These are phyloP conservation scores for Ochetophila trinervis DNA, from an alignment of 306 rosid genomes.

Conservation along the genomic window DNA sequence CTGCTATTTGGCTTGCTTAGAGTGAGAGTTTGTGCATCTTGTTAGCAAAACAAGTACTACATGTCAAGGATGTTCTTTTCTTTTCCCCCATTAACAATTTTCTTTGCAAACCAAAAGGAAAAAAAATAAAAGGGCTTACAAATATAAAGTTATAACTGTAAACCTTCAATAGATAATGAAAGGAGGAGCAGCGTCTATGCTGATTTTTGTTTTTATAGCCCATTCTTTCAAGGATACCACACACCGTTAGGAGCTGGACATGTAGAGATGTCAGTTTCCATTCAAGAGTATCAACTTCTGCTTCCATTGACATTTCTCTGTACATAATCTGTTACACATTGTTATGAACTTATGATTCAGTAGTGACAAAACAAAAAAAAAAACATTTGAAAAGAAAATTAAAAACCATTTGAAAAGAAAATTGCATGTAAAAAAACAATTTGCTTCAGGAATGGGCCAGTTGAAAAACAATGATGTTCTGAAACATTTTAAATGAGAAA, in stretches of 20 bases:
- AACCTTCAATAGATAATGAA: constrained; percentile 78
- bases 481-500: not conserved
- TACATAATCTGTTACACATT: too few species aligned
- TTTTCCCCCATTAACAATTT: not conserved
- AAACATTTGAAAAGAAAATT: too few species aligned
- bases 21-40: not conserved
- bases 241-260: constrained; percentile 60
- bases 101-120: not conserved
- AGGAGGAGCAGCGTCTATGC: constrained; percentile 78
- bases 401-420: too few species aligned
- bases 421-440: too few species aligned
- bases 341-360: too few species aligned
- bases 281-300: constrained; percentile 52
- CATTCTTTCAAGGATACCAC: constrained; percentile 62
- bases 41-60: not conserved
- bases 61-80: not conserved
- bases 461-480: too few species aligned
- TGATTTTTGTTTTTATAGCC: constrained; percentile 87
- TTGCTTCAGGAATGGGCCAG: too few species aligned
- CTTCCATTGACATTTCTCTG: constrained; percentile 40
- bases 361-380: too few species aligned
- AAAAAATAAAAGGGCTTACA: not conserved
- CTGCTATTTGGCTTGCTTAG: constrained; percentile 1
- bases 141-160: not conserved
- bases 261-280: constrained; percentile 54